Conservation (phyloP, 371 early-diverging fungal species). For the Phascolomyces articulosus region DNA sequence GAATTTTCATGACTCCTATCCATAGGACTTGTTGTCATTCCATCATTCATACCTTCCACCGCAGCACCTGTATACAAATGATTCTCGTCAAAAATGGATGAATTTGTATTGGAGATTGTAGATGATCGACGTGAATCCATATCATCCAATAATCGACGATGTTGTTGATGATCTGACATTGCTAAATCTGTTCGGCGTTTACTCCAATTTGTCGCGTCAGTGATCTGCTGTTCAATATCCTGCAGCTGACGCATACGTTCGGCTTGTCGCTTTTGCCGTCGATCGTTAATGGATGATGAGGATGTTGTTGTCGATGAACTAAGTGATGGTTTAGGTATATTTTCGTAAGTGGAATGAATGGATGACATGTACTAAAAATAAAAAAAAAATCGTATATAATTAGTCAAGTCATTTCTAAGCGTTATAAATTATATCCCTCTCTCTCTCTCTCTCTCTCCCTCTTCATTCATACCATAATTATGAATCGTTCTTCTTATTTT, state of each 20-base stretch:
- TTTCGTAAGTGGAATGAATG: neutral
- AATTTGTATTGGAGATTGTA: neutral
- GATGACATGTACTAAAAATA: neutral
- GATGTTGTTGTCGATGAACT: constrained; percentile 13
- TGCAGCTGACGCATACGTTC: constrained; percentile 42
- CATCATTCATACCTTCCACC: neutral
- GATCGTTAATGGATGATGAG: constrained; percentile 17
- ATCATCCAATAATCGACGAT: constrained; percentile 8
- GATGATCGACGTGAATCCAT: constrained; percentile 4
- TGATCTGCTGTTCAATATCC: constrained; percentile 44
- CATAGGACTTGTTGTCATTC: too few relatives aligned
- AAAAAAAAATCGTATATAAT: too few relatives aligned
- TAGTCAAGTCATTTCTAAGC: too few relatives aligned
- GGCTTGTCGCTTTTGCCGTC: constrained; percentile 34
- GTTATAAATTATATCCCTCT: too few relatives aligned
- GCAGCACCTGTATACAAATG: too few relatives aligned
- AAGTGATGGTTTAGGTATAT: constrained; percentile 9
- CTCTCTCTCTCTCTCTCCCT: too few relatives aligned
- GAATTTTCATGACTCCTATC: too few relatives aligned
- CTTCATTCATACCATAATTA: too few relatives aligned
- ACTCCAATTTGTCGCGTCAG: constrained; percentile 37
- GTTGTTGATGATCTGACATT: constrained; percentile 16
- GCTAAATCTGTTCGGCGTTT: constrained; percentile 35
- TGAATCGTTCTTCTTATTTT: too few relatives aligned
- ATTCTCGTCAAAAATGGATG: neutral